Evolutionary conservation across 305 asterid species (phyloP), one percentile per base, ranked within the genome.

Genomic region (Fraxinus paxiana): DNA sequence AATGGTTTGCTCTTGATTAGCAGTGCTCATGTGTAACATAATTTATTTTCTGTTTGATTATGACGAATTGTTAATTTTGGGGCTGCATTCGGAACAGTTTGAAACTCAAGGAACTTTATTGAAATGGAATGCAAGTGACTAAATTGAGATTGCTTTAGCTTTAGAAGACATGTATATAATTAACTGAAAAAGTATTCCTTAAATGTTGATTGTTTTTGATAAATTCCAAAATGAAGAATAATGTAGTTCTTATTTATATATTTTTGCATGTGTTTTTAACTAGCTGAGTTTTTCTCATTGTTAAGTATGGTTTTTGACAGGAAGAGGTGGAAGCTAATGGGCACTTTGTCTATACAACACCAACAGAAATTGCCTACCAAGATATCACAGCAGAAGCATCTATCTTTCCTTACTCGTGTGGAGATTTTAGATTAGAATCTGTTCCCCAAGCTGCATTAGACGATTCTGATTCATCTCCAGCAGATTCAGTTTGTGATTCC

Each of bases 301-400:
- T 77, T 75, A 41, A 48, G 15, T 67, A 8, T 73, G 63, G n/a
- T 22, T 65, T 78, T 71, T 48, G 2, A 79, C 89, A 94, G 96
- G 91, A 83, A 85, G 89, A 85, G 74, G 85, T 78, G 51, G 92
- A 84, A 85, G 86, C 82, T 79, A 73, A 77, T 13, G 87, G 78
- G 18, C 82, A 87, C 80, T 80, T 90, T 82, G 84, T 69, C 4
- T 86, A 88, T 75, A 54, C 86, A 63, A 84, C 84, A 46, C 67
- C 87, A 78, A 34, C 75, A 74, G 89, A 84, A 86, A 87, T 85
- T 46, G 84, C 73, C 37, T 87, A 88, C 84, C 84, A 82, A 78
- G 87, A 83, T 82, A 81, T 81, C 74, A 77, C 87, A 8, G 20
- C 87, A 34, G 92, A 85, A 81, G 80, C 89, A 34, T 77, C 80